These are phyloP conservation scores for Amesomyces nigricolor DNA, from an alignment of 2,329 filamentous ascomycete species.

Conservation along the genomic window DNA sequence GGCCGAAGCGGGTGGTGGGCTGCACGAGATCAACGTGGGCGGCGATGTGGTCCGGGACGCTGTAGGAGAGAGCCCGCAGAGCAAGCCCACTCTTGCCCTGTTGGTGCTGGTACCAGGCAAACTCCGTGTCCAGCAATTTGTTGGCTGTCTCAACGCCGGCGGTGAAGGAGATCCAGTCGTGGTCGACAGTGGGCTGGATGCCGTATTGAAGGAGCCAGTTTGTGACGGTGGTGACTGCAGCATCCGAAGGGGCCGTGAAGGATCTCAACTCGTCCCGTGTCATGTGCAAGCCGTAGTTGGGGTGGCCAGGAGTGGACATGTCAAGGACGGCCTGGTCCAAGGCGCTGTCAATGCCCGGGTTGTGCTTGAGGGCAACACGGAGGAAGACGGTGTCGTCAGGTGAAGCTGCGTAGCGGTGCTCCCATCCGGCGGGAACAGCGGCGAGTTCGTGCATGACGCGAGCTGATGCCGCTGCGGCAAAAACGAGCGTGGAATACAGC, in stretches of 20 bases:
- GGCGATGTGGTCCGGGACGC: conserved; percentile 51
- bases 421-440: conserved; percentile 36
- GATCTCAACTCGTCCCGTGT: conserved; percentile 53
- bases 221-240: conserved; percentile 44
- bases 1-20: conserved; percentile 58
- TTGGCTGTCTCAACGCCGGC: conserved; percentile 48
- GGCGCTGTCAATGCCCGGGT: conserved; percentile 35
- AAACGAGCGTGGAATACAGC: conserved; percentile 16
- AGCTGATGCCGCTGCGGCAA: conserved; percentile 28
- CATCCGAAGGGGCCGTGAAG: conserved; percentile 46
- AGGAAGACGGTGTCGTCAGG: conserved; percentile 41
- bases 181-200: conserved; percentile 42
- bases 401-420: conserved; percentile 30
- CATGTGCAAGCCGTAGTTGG: conserved; percentile 56
- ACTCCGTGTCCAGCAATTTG: conserved; percentile 50
- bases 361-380: conserved; percentile 44
- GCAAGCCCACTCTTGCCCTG: conserved; percentile 35
- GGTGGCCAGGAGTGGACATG: conserved; percentile 55
- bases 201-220: conserved; percentile 51
- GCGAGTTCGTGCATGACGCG: conserved; percentile 35
- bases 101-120: conserved; percentile 49
- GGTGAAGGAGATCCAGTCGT: conserved; percentile 58
- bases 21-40: conserved; percentile 56
- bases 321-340: conserved; percentile 56
- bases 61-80: conserved; percentile 53